Percentiles rank a stretch among this genome's conserved stretches.
Conservation (phyloP, 352 stramenopile species). For the Poterioochromonas sp. region DNA sequence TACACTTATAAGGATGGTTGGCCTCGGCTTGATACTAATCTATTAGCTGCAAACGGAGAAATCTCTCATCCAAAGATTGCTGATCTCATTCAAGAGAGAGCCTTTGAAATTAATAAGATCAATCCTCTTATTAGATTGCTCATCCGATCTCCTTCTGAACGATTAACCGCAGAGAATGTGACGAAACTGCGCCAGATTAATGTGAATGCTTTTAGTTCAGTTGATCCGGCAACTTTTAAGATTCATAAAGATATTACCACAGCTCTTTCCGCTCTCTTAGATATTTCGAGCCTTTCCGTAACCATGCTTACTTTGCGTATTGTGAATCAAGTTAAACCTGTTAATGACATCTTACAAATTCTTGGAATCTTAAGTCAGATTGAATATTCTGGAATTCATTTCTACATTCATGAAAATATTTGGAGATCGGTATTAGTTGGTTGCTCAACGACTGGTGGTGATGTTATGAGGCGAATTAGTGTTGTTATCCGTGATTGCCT, state of each 20-base stretch:
- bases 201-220: background rate
- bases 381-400: background rate
- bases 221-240: background rate
- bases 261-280: background rate
- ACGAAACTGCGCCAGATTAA: background rate
- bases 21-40: background rate
- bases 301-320: background rate
- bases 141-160: background rate
- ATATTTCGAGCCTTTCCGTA: background rate
- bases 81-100: background rate
- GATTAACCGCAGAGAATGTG: background rate
- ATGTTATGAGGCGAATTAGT: background rate
- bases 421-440: conserved; percentile 2
- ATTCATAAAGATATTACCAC: background rate
- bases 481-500: background rate
- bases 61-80: background rate
- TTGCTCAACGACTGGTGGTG: background rate
- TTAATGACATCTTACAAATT: conserved; percentile 11
- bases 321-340: background rate
- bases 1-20: conserved; percentile 6
- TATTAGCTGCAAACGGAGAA: background rate
- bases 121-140: background rate
- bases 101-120: background rate
- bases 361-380: conserved; percentile 4
- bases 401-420: background rate